Evolutionary conservation across 2,329 filamentous ascomycete species (phyloP), one percentile per base, ranked within the genome.

Genomic region (Microdochium trichocladiopsis): DNA sequence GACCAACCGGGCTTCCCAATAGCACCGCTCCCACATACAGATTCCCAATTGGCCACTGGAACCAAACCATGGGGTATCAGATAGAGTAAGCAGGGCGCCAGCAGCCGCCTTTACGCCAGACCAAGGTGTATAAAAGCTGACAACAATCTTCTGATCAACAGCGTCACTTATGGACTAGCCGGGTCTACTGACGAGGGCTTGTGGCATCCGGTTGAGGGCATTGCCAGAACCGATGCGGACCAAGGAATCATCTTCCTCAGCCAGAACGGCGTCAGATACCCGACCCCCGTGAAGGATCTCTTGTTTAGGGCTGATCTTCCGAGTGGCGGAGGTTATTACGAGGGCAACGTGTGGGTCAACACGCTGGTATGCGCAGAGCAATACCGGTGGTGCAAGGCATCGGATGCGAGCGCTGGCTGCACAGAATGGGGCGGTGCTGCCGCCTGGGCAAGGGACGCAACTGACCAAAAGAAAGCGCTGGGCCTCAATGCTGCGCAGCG

Each of bases 301-400:
- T 51, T 28, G 10, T 51, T 53, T 14, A 9, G 45, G 4, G 49
- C 52, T 28, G 36, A 45, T 41, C 36, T 33, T 14, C 4, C 41
- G 11, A 18, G 16, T 4, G 5, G 14, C 5, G 18, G 21, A 21
- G 22, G 12, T 22, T 4, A 18, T 11, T 51, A 49, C 33, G 6
- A n/a, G 22, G n/a, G 45, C 23, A 33, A 51, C 43, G 14, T 3
- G 10, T 49, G 23, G 22, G 45, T 53, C 28, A 25, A 48, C 16
- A 16, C 33, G 3, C 9, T 53, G 41, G 28, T 50, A 23, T 53
- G 52, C 31, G 43, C 49, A 24, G 52, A 53, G 22, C 52, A 53
- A 48, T 51, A 47, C 31, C 41, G 28, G 2, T 8, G 24, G n/a
- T 53, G 52, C 45, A 51, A 49, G 14, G 43, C 52, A 16, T 23